phyloP scores from a whole-genome alignment of 129 eudicot species.

The Arctium minus region DNA sequence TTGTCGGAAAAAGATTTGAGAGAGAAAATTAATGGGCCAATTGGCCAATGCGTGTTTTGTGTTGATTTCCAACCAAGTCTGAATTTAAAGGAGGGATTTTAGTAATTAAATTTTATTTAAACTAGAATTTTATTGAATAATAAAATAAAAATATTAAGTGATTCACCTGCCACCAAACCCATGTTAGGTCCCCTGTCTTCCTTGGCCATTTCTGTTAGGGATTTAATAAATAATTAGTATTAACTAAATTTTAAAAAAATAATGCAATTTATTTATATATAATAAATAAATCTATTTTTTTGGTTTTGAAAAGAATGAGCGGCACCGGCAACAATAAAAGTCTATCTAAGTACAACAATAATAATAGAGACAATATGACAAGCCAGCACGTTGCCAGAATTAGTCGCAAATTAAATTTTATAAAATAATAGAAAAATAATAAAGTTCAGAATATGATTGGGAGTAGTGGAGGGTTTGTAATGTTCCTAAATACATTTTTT shows the following conservation, averaged over 20 bases:
- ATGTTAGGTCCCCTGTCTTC: constrained; percentile 29
- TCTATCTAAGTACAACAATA: constrained; percentile 24
- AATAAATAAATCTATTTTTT: background rate
- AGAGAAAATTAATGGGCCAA: constrained; percentile 19
- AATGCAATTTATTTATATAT: background rate
- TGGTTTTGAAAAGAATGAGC: background rate
- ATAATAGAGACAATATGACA: constrained; percentile 31
- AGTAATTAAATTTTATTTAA: background rate
- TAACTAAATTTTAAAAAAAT: background rate
- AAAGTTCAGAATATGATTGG: constrained; percentile 6
- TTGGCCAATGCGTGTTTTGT: constrained; percentile 36
- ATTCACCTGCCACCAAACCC: constrained; percentile 42
- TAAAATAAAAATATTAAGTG: constrained; percentile 1
- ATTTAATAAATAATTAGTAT: background rate
- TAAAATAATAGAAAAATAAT: background rate
- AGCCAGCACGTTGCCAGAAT: constrained; percentile 47
- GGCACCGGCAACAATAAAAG: constrained; percentile 38
- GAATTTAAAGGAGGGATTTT: constrained; percentile 19
- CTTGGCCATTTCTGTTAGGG: constrained; percentile 17
- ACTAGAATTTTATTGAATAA: background rate
- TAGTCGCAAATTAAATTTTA: background rate
- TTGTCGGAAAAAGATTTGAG: background rate
- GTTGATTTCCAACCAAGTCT: constrained; percentile 8
- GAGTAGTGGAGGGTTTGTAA: constrained; percentile 35
- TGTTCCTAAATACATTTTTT: background rate